Evolutionary conservation across 2,329 filamentous ascomycete genomes (phyloP).

Genomic region (Capronia epimyces): DNA sequence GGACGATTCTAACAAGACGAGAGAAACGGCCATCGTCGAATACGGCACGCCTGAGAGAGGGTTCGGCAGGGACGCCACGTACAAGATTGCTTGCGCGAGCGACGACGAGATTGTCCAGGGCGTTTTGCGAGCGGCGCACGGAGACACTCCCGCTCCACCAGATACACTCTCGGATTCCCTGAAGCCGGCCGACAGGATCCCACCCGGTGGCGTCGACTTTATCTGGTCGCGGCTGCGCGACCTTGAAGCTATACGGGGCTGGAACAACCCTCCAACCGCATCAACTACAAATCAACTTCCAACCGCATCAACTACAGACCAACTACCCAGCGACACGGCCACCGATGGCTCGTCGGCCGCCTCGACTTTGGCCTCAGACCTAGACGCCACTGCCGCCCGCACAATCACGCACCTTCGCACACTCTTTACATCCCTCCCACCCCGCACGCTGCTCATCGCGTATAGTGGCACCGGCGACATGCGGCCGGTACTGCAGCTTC

Average conservation of each 20-base stretch:
- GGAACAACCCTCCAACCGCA: conserved; percentile 35
- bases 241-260: conserved; percentile 55
- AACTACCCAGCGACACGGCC: neutral
- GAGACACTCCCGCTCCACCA: conserved; percentile 1
- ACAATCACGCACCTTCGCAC: conserved; percentile 49
- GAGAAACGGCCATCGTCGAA: conserved; percentile 64
- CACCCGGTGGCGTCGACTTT: conserved; percentile 54
- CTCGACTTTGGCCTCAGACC: conserved; percentile 21
- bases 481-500: conserved; percentile 51
- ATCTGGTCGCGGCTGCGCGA: conserved; percentile 59
- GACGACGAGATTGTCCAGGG: conserved; percentile 56
- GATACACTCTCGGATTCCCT: neutral
- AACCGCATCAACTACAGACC: neutral
- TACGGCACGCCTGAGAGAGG: conserved; percentile 73
- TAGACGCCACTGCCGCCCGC: conserved; percentile 45
- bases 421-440: conserved; percentile 53
- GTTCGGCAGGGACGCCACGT: conserved; percentile 52
- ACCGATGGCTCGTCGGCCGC: conserved; percentile 4
- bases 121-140: conserved; percentile 36
- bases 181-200: conserved; percentile 33
- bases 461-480: conserved; percentile 62
- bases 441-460: conserved; percentile 54
- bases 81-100: conserved; percentile 52
- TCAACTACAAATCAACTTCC: neutral
- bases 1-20: conserved; percentile 32